Evolutionary conservation across 2,329 filamentous ascomycete genomes (phyloP).

Genomic region (Capronia americana): DNA sequence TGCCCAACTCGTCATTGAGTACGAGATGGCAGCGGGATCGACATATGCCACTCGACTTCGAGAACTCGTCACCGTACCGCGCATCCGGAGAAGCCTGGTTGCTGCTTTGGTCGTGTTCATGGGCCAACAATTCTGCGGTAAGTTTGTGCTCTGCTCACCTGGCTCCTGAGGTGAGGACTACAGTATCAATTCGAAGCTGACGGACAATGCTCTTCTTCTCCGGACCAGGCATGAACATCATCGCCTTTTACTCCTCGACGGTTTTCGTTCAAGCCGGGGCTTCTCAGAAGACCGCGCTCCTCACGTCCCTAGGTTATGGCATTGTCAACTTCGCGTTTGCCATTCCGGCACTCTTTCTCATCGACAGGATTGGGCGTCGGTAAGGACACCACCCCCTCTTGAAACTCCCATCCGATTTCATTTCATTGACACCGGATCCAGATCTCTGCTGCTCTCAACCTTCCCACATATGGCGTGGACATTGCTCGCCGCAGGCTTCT

Average conservation of each 20-base stretch:
- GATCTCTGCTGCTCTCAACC: constrained; percentile 65
- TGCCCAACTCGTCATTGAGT: constrained; percentile 62
- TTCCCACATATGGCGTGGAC: constrained; percentile 67
- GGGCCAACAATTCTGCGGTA: constrained; percentile 49
- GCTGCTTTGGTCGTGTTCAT: constrained; percentile 70
- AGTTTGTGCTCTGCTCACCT: neutral
- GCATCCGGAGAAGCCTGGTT: constrained; percentile 66
- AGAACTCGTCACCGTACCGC: constrained; percentile 66
- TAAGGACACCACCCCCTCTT: neutral
- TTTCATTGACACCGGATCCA: neutral
- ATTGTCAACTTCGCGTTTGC: constrained; percentile 69
- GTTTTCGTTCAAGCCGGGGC: constrained; percentile 64
- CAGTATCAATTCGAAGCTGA: neutral
- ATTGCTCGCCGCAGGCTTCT: constrained; percentile 60
- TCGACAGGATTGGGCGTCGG: constrained; percentile 70
- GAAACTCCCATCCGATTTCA: neutral
- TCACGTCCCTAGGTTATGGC: constrained; percentile 69
- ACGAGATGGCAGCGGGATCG: constrained; percentile 63
- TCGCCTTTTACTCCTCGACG: constrained; percentile 59
- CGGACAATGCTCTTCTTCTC: neutral
- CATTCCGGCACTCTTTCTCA: constrained; percentile 63
- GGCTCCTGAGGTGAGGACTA: neutral
- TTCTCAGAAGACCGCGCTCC: constrained; percentile 60
- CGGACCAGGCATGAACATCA: constrained; percentile 40
- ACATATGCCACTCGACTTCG: constrained; percentile 59